A percentile compares a stretch with the other conserved stretches of the same genome.
These are phyloP conservation scores for Acephala macrosclerotiorum DNA, from an alignment of 2,329 filamentous ascomycete species.

Conservation along the genomic window DNA sequence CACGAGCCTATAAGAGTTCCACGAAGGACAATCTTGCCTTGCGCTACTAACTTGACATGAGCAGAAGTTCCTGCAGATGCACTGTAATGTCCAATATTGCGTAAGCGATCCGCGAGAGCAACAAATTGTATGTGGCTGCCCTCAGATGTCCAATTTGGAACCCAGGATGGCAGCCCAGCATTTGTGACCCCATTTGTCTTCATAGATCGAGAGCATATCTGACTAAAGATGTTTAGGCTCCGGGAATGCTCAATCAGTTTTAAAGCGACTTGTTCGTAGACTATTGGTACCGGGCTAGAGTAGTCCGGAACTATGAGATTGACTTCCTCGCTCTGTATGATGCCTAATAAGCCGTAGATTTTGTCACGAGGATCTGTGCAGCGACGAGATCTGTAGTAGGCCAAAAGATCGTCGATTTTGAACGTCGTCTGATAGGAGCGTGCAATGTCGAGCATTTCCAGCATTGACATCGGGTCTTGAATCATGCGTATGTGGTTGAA, in stretches of 20 bases:
- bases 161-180: slow-evolving; percentile 33
- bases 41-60: background rate
- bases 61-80: background rate
- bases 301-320: background rate
- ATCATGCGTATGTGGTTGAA: no score
- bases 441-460: no score
- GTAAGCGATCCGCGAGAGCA: background rate
- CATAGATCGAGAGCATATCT: background rate
- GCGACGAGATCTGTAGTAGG: background rate
- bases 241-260: background rate
- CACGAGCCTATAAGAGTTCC: background rate
- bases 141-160: slow-evolving; percentile 8
- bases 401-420: background rate
- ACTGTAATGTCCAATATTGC: background rate
- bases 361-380: slow-evolving; percentile 4
- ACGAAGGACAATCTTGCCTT: slow-evolving; percentile 3
- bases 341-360: background rate
- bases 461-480: no score
- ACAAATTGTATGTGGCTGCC: background rate
- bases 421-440: background rate
- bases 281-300: background rate
- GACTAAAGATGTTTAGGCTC: background rate
- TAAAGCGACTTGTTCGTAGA: background rate
- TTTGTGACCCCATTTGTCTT: background rate
- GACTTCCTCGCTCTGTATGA: background rate